Evolutionary conservation across 768 basidiomycete species (phyloP).

Genomic region (Flagelloscypha sp.): DNA sequence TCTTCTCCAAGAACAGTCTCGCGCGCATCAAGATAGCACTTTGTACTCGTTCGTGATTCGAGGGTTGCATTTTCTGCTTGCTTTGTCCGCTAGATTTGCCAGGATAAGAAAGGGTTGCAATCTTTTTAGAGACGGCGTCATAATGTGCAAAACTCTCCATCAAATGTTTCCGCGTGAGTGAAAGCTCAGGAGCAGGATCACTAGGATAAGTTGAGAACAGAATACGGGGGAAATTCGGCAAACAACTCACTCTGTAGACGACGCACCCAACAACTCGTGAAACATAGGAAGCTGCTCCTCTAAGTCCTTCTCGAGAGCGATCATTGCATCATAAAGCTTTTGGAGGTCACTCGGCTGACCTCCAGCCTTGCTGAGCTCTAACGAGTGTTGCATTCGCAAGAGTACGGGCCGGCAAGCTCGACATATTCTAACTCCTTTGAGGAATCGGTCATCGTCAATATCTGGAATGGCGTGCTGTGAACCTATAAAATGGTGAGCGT

Average conservation of each 20-base stretch:
- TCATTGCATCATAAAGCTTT: slow-evolving; percentile 70
- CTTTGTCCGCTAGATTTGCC: slow-evolving; percentile 64
- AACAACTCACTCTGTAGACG: slow-evolving; percentile 46
- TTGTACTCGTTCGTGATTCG: slow-evolving; percentile 82
- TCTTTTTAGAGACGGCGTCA: slow-evolving; percentile 80
- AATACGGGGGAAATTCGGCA: not conserved
- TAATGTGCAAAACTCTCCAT: slow-evolving; percentile 83
- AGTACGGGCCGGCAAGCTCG: slow-evolving; percentile 73
- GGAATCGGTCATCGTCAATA: slow-evolving; percentile 74
- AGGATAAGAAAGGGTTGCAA: slow-evolving; percentile 61
- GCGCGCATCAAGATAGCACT: slow-evolving; percentile 71
- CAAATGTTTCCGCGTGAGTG: slow-evolving; percentile 68
- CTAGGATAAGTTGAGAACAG: slow-evolving; percentile 14
- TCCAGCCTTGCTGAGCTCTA: too few species aligned
- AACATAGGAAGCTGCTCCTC: slow-evolving; percentile 81
- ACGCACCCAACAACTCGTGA: slow-evolving; percentile 75
- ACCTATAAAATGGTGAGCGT: too few species aligned
- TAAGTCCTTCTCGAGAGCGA: slow-evolving; percentile 80
- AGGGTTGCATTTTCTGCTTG: too few species aligned
- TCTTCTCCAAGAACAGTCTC: slow-evolving; percentile 74
- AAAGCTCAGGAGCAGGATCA: slow-evolving; percentile 27
- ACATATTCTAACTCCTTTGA: slow-evolving; percentile 86
- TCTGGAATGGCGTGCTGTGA: too few species aligned
- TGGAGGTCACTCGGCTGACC: too few species aligned
- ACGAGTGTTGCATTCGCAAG: slow-evolving; percentile 42